These are phyloP conservation scores for Neurospora sp. DNA, from an alignment of 495 filamentous ascomycete species.

Conservation along the genomic window DNA sequence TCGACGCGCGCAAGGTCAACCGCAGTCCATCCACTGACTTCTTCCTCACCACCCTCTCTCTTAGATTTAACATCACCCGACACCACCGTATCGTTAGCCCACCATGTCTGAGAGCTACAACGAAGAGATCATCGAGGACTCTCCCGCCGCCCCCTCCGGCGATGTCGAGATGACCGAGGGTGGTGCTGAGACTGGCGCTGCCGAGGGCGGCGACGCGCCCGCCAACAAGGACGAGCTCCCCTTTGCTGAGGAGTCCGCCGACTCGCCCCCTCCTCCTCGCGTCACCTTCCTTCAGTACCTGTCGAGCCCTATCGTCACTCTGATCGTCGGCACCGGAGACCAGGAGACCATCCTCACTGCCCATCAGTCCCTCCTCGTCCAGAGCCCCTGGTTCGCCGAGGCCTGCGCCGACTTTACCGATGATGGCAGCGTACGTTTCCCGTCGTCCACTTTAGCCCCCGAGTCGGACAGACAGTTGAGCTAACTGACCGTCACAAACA, in stretches of 20 bases:
- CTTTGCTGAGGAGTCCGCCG: constrained; percentile 33
- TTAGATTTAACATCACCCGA: neutral
- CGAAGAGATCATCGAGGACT: constrained; percentile 27
- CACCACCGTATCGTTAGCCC: neutral
- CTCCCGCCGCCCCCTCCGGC: constrained; percentile 20
- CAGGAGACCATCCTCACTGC: constrained; percentile 56
- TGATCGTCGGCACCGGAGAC: constrained; percentile 59
- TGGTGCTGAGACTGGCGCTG: constrained; percentile 1
- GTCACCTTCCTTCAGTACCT: constrained; percentile 49
- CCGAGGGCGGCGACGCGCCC: constrained; percentile 10
- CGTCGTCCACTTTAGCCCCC: neutral
- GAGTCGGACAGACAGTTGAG: neutral
- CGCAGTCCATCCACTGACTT: neutral
- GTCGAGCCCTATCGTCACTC: constrained; percentile 67
- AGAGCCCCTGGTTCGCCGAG: constrained; percentile 65
- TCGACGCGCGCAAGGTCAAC: neutral
- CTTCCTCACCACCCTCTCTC: neutral
- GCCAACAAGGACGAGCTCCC: constrained; percentile 24
- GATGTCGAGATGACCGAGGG: constrained; percentile 43
- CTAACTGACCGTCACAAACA: neutral
- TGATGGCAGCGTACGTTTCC: constrained; percentile 33
- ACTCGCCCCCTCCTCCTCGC: constrained; percentile 25
- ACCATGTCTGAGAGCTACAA: constrained; percentile 32
- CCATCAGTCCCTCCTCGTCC: constrained; percentile 65
- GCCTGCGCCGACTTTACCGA: constrained; percentile 47